phyloP scores from a whole-genome alignment of 2,329 filamentous ascomycete species.

The Lachnellula suecica region DNA sequence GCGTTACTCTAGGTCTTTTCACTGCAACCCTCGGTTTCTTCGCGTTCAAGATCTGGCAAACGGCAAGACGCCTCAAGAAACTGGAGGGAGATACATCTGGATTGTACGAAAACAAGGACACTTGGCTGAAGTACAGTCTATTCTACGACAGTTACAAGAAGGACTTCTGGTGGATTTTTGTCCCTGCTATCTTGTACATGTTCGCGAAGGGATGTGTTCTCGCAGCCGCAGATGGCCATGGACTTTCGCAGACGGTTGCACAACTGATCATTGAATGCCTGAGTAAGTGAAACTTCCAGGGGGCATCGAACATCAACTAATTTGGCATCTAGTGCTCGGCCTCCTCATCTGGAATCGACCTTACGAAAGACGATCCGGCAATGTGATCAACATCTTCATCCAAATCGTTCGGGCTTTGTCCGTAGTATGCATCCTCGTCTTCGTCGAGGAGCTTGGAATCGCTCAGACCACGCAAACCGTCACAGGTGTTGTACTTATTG shows the following conservation, averaged over 20 bases:
- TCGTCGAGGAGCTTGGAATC: slow-evolving; percentile 90
- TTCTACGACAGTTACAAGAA: slow-evolving; percentile 97
- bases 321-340: slow-evolving; percentile 56
- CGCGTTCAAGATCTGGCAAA: slow-evolving; percentile 76
- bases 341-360: slow-evolving; percentile 83
- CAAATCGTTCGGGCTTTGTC: slow-evolving; percentile 87
- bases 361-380: slow-evolving; percentile 82
- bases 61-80: slow-evolving; percentile 72
- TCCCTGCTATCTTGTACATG: slow-evolving; percentile 86
- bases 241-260: slow-evolving; percentile 74
- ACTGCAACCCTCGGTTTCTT: slow-evolving; percentile 82
- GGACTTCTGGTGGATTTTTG: slow-evolving; percentile 95
- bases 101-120: slow-evolving; percentile 85
- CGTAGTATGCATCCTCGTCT: slow-evolving; percentile 84
- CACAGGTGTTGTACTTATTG: slow-evolving; percentile 88
- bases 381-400: slow-evolving; percentile 91
- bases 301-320: slow-evolving; percentile 6
- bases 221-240: slow-evolving; percentile 81
- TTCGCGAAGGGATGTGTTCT: slow-evolving; percentile 86
- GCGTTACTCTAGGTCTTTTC: slow-evolving; percentile 76
- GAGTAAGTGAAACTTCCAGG: slow-evolving; percentile 23
- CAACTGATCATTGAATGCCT: slow-evolving; percentile 79
- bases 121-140: slow-evolving; percentile 93
- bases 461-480: slow-evolving; percentile 91
- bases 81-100: slow-evolving; percentile 69